Evolutionary conservation across 108 stramenopile species (phyloP), one percentile per base, ranked within the genome.

Genomic region (Cyclostephanos tholiformis): DNA sequence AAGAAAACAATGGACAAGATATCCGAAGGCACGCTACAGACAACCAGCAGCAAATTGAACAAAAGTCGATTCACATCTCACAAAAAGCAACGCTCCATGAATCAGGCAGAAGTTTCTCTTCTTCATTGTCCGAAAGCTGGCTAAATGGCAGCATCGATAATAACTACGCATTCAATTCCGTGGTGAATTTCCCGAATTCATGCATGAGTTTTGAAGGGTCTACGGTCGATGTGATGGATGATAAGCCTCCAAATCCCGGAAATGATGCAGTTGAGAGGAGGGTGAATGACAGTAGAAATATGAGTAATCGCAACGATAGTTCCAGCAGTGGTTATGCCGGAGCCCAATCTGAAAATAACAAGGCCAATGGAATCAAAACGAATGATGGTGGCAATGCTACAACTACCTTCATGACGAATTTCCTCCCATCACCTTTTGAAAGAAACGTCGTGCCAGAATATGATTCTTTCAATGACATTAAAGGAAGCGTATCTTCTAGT

Each of bases 131-230:
- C 29, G 48, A 71, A 29, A 46, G 50, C 39, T 71, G 69, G 69
- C 57, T 71, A 17, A 71, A 71, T 53, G 23, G 67, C 48, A 49
- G 14, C 17, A 58, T 19, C 4, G 52, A 26, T 25, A 50, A 25
- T 13, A 22, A 27, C 20, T 43, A 48, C 14, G 59, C 41, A 17
- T 71, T 71, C 60, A 38, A 71, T 41, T 71, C 69, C 48, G 59
- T 60, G 0, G 57, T 38, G n/a, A 48, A 48, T 44, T 27, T 70
- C 41, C 58, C 69, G 22, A 59, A 57, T 14, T 71, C 69, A 2
- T 61, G 58, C 43, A 38, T 0, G 44, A 71, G 44, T 30, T 51
- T 22, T 52, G 49, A 1, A 4, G 0, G 22, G 39, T 57, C 68
- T 23, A 69, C 41, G 36, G 36, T 22, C 30, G 9, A 12, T 12